Evolutionary conservation across 2,329 filamentous ascomycete species (phyloP).

Genomic region (Biscogniauxia sp.): DNA sequence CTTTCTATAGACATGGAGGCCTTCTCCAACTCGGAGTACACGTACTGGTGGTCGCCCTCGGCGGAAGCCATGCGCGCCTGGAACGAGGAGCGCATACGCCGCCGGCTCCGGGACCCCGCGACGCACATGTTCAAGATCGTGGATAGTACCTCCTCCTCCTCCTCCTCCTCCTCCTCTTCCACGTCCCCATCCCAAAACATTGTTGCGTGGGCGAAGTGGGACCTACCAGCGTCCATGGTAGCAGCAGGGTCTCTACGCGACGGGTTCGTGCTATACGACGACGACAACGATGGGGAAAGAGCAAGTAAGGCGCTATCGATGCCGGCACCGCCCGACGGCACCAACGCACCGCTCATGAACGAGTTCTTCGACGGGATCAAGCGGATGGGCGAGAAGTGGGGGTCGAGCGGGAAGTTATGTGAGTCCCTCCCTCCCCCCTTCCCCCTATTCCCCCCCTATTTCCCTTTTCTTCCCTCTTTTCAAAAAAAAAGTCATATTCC

Average conservation of each 20-base stretch:
- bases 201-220: conserved; percentile 30
- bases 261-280: conserved; percentile 23
- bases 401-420: conserved; percentile 27
- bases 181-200: conserved; percentile 8
- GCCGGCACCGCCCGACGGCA: conserved; percentile 19
- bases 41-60: conserved; percentile 29
- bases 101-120: conserved; percentile 24
- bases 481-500: neutral
- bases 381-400: conserved; percentile 24
- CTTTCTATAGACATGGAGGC: conserved; percentile 23
- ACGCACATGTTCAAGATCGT: conserved; percentile 31
- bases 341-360: conserved; percentile 18
- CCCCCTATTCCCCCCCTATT: neutral
- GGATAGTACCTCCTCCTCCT: no score
- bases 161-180: conserved; percentile 1
- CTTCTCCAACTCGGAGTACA: conserved; percentile 25
- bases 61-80: conserved; percentile 23
- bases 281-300: conserved; percentile 4
- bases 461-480: no score
- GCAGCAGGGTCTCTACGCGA: conserved; percentile 9
- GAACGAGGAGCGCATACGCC: conserved; percentile 23
- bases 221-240: conserved; percentile 17
- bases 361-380: conserved; percentile 22
- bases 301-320: neutral
- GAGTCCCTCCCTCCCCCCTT: conserved; percentile 1